Conservation (phyloP, 305 asterid species). For the Fraxinus sp. region DNA sequence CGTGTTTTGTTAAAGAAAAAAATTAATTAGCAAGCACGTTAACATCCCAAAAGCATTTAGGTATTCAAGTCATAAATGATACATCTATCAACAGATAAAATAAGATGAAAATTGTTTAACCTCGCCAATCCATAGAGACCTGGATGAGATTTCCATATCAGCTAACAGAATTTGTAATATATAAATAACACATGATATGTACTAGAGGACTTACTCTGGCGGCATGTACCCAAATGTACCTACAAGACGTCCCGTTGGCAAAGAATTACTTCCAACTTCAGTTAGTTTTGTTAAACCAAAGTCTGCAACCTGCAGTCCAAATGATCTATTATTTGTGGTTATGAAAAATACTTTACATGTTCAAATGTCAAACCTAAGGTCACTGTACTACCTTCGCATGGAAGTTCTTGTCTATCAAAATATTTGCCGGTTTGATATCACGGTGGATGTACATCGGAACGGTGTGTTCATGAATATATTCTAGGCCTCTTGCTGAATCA, state of each 20-base stretch:
- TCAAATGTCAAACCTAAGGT: conserved; percentile 19
- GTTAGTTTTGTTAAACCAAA: conserved; percentile 90
- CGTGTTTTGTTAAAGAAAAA: background rate
- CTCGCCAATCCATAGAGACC: background rate
- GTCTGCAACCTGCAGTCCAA: conserved; percentile 74
- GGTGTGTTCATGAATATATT: conserved; percentile 93
- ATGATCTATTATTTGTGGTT: conserved; percentile 7
- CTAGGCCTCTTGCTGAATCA: conserved; percentile 96
- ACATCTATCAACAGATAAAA: background rate
- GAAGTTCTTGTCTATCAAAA: conserved; percentile 80
- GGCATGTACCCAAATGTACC: conserved; percentile 99
- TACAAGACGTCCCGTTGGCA: conserved; percentile 77
- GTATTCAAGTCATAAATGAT: background rate
- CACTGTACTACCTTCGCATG: conserved; percentile 68
- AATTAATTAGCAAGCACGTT: background rate
- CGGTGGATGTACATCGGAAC: conserved; percentile 93
- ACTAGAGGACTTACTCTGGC: conserved; percentile 68
- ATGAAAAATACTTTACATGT: conserved; percentile 15
- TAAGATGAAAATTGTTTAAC: background rate
- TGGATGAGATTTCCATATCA: background rate
- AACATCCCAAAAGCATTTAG: background rate
- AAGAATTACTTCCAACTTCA: conserved; percentile 74
- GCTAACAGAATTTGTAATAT: background rate
- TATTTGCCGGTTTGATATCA: conserved; percentile 90
- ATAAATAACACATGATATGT: conserved; percentile 1